phyloP scores from a whole-genome alignment of 257 asterid species.

The Eustoma russellianum region DNA sequence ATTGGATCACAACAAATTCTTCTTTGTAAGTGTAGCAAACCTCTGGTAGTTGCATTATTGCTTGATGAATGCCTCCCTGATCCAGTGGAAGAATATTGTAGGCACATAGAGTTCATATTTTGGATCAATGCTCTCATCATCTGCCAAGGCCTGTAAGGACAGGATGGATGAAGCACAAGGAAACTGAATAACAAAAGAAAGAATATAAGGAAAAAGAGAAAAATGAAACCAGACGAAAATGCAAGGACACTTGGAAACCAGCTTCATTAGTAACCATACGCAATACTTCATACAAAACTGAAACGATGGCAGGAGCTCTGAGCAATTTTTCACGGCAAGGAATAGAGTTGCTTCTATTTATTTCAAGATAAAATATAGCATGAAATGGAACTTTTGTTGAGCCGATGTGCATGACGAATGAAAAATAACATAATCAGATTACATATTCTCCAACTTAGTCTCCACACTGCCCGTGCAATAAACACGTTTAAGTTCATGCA shows the following conservation, averaged over 20 bases:
- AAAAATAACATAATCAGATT: conserved; percentile 11
- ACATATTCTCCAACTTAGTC: conserved; percentile 72
- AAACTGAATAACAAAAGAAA: conserved; percentile 3
- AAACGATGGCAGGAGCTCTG: conserved; percentile 72
- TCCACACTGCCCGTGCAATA: conserved; percentile 60
- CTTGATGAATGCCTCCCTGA: conserved; percentile 76
- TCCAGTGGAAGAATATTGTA: conserved; percentile 90
- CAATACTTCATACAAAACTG: conserved; percentile 63
- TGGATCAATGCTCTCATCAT: conserved; percentile 32
- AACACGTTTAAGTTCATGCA: conserved; percentile 67
- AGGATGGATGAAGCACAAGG: not conserved
- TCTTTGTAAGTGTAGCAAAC: conserved; percentile 28
- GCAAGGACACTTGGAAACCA: conserved; percentile 57
- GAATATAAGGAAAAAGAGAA: not conserved
- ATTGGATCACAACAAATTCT: conserved; percentile 1
- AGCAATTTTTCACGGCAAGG: conserved; percentile 64
- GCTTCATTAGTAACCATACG: conserved; percentile 61
- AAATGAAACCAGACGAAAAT: conserved; percentile 1
- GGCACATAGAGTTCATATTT: conserved; percentile 67
- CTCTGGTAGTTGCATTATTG: conserved; percentile 98
- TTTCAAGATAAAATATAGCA: too few relatives aligned
- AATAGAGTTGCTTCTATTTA: too few relatives aligned
- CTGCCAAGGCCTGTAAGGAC: conserved; percentile 53
- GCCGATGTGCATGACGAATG: not conserved
- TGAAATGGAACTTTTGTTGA: too few relatives aligned